Evolutionary conservation across 768 basidiomycete genomes (phyloP), one percentile per base, ranked within the genome.

Genomic region (Strobilomyces confusus): DNA sequence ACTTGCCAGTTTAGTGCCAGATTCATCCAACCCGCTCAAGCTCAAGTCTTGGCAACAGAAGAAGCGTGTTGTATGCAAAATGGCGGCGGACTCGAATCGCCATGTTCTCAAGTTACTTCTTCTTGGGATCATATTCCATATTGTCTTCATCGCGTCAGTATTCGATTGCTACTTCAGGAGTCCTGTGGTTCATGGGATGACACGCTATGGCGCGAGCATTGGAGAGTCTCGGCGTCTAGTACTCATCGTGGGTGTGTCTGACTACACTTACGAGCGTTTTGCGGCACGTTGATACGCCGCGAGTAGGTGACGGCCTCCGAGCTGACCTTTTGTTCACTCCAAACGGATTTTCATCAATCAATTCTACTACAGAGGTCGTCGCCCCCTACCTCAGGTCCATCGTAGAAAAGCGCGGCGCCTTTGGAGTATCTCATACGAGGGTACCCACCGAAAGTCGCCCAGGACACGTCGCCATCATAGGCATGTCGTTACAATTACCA

Each of bases 161-260:
- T 94, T 94, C 70, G 89, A 92, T 70, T 92, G 90, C 69, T 94
- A 93, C 67, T 94, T 94, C 66, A 87, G 82, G 23, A 88, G 84
- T 59, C 87, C 89, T 0, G 87, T 90, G 9, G 87, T 89, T 22
- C 77, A 84, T 73, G 88, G 87, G 46, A 90, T 91, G 87, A 65
- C 73, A 58, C 80, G 76, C 43, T 78, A 80, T 61, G 76, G 76
- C 4, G 63, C 76, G 2, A 68, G 67, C 9, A 57, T 61, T 5
- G 75, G 79, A 32, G 77, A 80, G 52, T 80, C 91, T 11, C 86
- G 87, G 59, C 78, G 91, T 5, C 74, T 93, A 29, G 89, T 91
- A 4, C 77, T 93, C 20, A 86, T 92, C 58, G 82, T 92, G 26
- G 90, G 90, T 86, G 63, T 56, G 77, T 65, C 17, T 17, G 9